These are phyloP conservation scores for Botryobasidium botryosum DNA, from an alignment of 768 basidiomycete genomes.

Conservation along the genomic window DNA sequence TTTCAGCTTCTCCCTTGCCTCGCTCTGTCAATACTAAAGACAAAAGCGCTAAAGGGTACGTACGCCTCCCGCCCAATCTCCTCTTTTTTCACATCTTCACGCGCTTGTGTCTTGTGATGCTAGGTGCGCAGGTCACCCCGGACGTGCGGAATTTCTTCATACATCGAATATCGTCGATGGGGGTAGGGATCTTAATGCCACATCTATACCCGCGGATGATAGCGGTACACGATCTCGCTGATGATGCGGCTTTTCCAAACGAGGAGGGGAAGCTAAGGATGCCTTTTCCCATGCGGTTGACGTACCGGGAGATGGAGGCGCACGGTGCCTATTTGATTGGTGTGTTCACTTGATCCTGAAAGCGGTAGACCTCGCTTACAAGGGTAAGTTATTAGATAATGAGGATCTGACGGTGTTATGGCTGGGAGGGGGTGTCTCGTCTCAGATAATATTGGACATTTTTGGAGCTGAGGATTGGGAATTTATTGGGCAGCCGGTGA, in stretches of 20 bases:
- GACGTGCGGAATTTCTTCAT: constrained; percentile 83
- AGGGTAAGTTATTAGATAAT: constrained; percentile 39
- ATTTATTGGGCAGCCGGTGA: too few species aligned
- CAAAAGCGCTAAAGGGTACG: constrained; percentile 82
- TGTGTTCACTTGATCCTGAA: constrained; percentile 21
- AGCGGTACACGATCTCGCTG: constrained; percentile 71
- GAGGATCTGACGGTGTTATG: constrained; percentile 79
- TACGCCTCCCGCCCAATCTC: too few species aligned
- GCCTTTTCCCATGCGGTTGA: constrained; percentile 56
- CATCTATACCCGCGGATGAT: constrained; percentile 79
- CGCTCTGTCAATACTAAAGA: constrained; percentile 66
- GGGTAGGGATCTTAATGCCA: constrained; percentile 51
- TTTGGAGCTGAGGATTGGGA: constrained; percentile 71
- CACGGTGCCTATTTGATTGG: constrained; percentile 89
- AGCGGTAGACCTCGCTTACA: background rate
- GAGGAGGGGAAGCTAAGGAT: too few species aligned
- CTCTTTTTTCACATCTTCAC: background rate
- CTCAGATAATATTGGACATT: constrained; percentile 65
- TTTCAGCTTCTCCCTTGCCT: constrained; percentile 77
- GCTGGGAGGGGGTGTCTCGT: constrained; percentile 71
- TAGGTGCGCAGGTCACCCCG: constrained; percentile 77
- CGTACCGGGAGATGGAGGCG: constrained; percentile 75
- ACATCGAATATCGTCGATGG: constrained; percentile 54
- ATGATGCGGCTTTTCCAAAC: constrained; percentile 52
- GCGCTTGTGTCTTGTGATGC: constrained; percentile 2